Conservation (phyloP, 768 basidiomycete species). For the Bullera alba region DNA sequence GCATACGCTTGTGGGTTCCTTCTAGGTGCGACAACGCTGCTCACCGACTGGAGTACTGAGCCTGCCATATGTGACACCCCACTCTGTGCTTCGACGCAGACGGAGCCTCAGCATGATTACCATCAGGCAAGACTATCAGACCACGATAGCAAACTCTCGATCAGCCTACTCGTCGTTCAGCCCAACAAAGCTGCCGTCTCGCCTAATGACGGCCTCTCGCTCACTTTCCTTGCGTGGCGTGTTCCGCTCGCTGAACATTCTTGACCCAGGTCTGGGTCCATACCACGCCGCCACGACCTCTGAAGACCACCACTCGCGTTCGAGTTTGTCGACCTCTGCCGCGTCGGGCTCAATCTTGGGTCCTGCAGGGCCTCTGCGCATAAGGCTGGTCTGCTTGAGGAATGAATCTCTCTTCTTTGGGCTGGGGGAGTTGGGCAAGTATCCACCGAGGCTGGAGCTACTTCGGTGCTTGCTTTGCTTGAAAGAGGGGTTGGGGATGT, state of each 20-base stretch:
- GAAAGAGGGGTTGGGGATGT: not conserved
- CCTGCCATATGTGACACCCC: not conserved
- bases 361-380: not conserved
- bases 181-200: constrained; percentile 11
- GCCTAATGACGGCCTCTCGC: not conserved
- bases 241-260: not conserved
- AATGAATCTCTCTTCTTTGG: not conserved
- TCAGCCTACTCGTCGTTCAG: constrained; percentile 7
- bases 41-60: not conserved
- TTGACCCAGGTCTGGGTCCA: constrained; percentile 18
- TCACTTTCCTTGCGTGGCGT: not conserved
- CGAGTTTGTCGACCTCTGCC: constrained; percentile 14
- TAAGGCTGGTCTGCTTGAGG: too few relatives aligned
- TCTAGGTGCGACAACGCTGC: too few relatives aligned
- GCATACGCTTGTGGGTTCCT: too few relatives aligned
- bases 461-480: too few relatives aligned
- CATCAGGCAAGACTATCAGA: not conserved
- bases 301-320: constrained; percentile 29
- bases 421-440: not conserved
- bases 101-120: too few relatives aligned
- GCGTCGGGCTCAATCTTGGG: not conserved
- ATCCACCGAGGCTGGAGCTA: not conserved
- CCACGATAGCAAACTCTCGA: not conserved
- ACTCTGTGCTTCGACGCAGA: too few relatives aligned
- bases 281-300: constrained; percentile 32